Conservation (phyloP, 208 protist species). For the Plasmodiophora brassicae region DNA sequence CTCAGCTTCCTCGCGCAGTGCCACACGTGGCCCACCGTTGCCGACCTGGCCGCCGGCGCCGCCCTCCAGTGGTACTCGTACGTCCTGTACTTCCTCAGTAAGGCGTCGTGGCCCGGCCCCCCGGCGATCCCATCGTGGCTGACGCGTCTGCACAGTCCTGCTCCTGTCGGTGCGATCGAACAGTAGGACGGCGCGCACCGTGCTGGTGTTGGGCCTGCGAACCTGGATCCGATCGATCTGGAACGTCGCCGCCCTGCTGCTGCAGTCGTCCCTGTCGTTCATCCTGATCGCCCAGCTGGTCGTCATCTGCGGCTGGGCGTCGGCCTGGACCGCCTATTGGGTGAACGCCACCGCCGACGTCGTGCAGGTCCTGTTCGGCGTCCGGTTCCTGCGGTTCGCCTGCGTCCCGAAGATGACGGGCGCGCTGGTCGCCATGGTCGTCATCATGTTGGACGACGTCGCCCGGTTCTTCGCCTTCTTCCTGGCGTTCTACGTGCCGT, state of each 20-base stretch:
- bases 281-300: background rate
- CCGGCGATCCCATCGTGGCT: too few relatives aligned
- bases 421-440: background rate
- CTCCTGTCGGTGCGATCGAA: background rate
- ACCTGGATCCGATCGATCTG: background rate
- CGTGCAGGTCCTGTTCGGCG: background rate
- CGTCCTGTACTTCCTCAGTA: background rate
- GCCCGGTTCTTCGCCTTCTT: constrained; percentile 12
- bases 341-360: background rate
- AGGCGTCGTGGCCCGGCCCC: background rate
- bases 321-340: background rate
- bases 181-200: background rate
- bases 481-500: background rate
- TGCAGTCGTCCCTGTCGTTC: background rate
- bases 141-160: background rate
- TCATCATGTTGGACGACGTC: background rate
- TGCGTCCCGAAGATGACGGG: constrained; percentile 12
- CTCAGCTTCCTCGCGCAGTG: background rate
- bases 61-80: background rate
- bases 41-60: background rate
- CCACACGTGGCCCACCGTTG: background rate
- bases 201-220: background rate
- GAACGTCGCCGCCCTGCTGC: background rate
- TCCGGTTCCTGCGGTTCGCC: background rate
- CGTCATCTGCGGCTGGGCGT: background rate